Percentiles rank a stretch among this genome's conserved stretches.
Evolutionary conservation across 202 grass and related monocot species (phyloP).

Genomic region (Panicum virgatum): DNA sequence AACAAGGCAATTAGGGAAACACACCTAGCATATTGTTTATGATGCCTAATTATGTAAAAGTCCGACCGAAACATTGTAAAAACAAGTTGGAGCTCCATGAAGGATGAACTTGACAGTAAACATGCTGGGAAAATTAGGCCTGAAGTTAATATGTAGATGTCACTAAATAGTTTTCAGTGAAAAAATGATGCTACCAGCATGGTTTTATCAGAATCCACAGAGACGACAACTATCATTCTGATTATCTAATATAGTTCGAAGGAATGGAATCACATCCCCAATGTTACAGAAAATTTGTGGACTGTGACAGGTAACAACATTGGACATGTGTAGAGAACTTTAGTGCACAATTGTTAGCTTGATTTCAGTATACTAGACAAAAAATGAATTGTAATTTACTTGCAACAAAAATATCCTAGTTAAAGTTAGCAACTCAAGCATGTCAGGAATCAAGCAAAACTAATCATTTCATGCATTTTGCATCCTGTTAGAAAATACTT

Average conservation of each 20-base stretch:
- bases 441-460: slow-evolving; percentile 26
- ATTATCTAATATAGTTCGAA: not conserved
- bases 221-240: not conserved
- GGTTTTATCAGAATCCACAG: not conserved
- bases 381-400: not conserved
- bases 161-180: not conserved
- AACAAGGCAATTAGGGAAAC: not conserved
- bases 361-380: not conserved
- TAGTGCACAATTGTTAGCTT: not conserved
- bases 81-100: not conserved
- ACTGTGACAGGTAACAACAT: not conserved
- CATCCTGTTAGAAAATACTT: not conserved
- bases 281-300: not conserved
- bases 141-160: not conserved
- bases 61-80: not conserved
- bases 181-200: not conserved
- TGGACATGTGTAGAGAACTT: not conserved
- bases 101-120: not conserved
- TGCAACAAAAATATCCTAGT: not conserved
- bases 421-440: not conserved
- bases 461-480: not conserved
- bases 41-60: not conserved
- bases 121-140: not conserved
- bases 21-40: not conserved
- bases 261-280: not conserved